Conservation (phyloP, 2,329 filamentous ascomycete genomes). For the Microdochium bolleyi region DNA sequence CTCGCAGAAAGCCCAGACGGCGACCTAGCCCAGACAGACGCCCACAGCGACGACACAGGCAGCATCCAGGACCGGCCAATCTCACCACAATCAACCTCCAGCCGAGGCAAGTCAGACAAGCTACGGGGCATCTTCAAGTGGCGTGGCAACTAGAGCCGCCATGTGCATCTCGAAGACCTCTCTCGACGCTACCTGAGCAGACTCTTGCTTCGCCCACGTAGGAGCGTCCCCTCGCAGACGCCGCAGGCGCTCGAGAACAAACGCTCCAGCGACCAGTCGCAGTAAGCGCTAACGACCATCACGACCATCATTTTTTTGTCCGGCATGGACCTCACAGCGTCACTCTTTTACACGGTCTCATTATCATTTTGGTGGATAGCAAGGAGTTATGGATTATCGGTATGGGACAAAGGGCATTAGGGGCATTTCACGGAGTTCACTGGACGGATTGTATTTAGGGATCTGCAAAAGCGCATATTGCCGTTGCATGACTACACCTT, state of each 20-base stretch:
- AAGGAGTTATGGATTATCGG: too few relatives aligned
- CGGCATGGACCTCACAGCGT: too few relatives aligned
- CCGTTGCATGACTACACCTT: too few relatives aligned
- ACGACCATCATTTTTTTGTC: too few relatives aligned
- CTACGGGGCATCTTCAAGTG: not conserved
- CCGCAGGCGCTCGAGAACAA: not conserved
- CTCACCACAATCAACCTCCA: not conserved
- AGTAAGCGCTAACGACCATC: too few relatives aligned
- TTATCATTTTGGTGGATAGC: too few relatives aligned
- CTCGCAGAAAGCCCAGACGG: not conserved
- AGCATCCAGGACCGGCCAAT: not conserved
- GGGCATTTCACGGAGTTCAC: too few relatives aligned
- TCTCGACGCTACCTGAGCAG: not conserved
- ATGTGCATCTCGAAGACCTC: not conserved
- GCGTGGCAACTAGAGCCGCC: not conserved
- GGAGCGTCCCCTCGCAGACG: not conserved
- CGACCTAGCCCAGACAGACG: not conserved
- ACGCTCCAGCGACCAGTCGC: not conserved
- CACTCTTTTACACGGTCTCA: too few relatives aligned
- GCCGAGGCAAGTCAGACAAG: not conserved
- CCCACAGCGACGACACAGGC: not conserved
- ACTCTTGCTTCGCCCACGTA: not conserved
- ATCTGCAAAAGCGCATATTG: too few relatives aligned
- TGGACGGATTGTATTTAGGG: too few relatives aligned
- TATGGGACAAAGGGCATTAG: too few relatives aligned